Evolutionary conservation across 352 stramenopile species (phyloP).

Genomic region (Lagenidium giganteum): DNA sequence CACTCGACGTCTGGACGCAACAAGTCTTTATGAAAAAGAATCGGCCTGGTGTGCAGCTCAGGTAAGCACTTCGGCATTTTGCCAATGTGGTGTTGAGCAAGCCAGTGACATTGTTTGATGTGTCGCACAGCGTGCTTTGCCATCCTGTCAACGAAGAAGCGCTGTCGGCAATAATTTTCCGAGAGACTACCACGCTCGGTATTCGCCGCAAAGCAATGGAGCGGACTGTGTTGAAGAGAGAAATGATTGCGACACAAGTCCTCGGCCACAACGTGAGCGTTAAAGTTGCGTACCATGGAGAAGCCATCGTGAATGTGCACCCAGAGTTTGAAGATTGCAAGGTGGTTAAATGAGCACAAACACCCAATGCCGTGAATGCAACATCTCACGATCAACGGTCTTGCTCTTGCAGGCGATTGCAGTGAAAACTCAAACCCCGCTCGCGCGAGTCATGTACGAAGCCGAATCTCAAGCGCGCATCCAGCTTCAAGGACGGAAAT

Average conservation of each 20-base stretch:
- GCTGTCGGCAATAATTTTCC: slow-evolving; percentile 63
- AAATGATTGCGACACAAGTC: slow-evolving; percentile 40
- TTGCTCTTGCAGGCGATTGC: slow-evolving; percentile 32
- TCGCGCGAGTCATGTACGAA: slow-evolving; percentile 52
- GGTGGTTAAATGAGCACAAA: slow-evolving; percentile 11
- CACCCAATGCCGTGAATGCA: not conserved
- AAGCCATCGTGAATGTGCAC: slow-evolving; percentile 59
- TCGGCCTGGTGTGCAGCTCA: slow-evolving; percentile 67
- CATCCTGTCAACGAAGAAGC: slow-evolving; percentile 38
- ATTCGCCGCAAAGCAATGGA: slow-evolving; percentile 69
- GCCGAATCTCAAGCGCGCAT: too few species aligned
- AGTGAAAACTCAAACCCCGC: slow-evolving; percentile 25
- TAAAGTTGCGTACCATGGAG: slow-evolving; percentile 52
- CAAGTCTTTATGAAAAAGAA: slow-evolving; percentile 93
- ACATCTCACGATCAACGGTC: too few species aligned
- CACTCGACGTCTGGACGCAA: slow-evolving; percentile 85
- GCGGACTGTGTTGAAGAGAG: slow-evolving; percentile 41
- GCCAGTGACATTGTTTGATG: not conserved
- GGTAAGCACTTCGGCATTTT: slow-evolving; percentile 19
- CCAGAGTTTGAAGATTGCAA: slow-evolving; percentile 86
- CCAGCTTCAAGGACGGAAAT: too few species aligned
- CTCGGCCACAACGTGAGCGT: slow-evolving; percentile 42
- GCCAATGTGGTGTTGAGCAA: not conserved
- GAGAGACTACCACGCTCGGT: slow-evolving; percentile 86
- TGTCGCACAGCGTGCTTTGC: slow-evolving; percentile 63